These are phyloP conservation scores for Termitomyces sp. DNA, from an alignment of 1,284 basidiomycete species.

Conservation along the genomic window DNA sequence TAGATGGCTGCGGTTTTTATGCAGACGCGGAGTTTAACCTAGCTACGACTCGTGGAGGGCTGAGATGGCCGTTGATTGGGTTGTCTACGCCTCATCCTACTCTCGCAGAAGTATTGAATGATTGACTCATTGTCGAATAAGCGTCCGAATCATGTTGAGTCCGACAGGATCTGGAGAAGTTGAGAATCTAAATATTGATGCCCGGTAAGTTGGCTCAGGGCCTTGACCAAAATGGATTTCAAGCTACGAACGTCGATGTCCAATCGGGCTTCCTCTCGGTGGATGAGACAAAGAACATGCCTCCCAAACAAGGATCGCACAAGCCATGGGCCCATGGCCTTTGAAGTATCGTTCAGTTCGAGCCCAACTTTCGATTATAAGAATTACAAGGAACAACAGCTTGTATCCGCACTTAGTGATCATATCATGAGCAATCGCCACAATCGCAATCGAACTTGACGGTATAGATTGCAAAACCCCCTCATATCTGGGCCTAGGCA, in stretches of 20 bases:
- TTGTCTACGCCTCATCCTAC: not conserved
- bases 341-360: too few relatives aligned
- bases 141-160: not conserved
- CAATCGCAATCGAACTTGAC: too few relatives aligned
- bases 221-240: not conserved
- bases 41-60: not conserved
- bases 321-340: too few relatives aligned
- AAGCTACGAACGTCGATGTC: not conserved
- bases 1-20: not conserved
- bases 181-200: not conserved
- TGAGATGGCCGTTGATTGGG: not conserved
- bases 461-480: too few relatives aligned
- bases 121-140: not conserved
- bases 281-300: not conserved
- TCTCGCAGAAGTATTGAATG: not conserved
- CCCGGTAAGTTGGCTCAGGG: not conserved
- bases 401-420: too few relatives aligned
- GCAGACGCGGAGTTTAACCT: not conserved
- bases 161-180: not conserved
- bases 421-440: not conserved
- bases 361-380: too few relatives aligned
- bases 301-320: not conserved
- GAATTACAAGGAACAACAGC: too few relatives aligned
- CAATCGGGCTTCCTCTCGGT: not conserved
- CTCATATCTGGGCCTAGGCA: too few relatives aligned